These are phyloP conservation scores for Quercus glauca DNA, from an alignment of 306 rosid genomes.

Conservation along the genomic window DNA sequence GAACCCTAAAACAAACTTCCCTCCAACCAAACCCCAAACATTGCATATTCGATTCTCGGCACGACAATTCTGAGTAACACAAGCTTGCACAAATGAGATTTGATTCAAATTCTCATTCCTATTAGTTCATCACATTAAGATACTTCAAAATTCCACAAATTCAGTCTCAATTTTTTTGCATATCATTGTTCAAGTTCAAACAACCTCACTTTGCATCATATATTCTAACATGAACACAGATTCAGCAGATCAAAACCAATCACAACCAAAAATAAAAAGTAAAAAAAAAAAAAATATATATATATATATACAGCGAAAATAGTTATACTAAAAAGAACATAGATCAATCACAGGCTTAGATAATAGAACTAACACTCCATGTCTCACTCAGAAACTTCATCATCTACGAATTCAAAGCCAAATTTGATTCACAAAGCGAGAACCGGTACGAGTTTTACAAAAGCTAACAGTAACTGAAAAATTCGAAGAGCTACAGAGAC, in stretches of 20 bases:
- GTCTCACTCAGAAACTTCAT: not conserved
- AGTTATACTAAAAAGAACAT: not conserved
- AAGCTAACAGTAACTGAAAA: not conserved
- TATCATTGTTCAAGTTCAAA: not conserved
- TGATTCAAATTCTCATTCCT: no score
- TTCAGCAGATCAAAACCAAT: not conserved
- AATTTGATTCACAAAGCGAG: not conserved
- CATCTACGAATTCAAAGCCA: not conserved
- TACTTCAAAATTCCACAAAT: no score
- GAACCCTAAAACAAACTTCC: no score
- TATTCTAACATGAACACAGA: not conserved
- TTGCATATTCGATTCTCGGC: no score
- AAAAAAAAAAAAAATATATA: not conserved
- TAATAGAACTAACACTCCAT: not conserved
- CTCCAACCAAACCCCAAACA: no score
- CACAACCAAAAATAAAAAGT: not conserved
- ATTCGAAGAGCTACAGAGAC: constrained; percentile 12
- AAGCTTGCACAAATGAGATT: no score
- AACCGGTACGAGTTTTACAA: not conserved
- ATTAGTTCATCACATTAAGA: no score
- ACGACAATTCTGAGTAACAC: no score
- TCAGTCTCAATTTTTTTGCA: no score
- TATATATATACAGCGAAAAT: not conserved
- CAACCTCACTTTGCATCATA: not conserved
- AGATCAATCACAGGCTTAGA: not conserved